Percentiles rank a stretch among this genome's conserved stretches.
Conservation (phyloP, 2,329 filamentous ascomycete genomes). For the Cladosporium austrohemisphaericum region DNA sequence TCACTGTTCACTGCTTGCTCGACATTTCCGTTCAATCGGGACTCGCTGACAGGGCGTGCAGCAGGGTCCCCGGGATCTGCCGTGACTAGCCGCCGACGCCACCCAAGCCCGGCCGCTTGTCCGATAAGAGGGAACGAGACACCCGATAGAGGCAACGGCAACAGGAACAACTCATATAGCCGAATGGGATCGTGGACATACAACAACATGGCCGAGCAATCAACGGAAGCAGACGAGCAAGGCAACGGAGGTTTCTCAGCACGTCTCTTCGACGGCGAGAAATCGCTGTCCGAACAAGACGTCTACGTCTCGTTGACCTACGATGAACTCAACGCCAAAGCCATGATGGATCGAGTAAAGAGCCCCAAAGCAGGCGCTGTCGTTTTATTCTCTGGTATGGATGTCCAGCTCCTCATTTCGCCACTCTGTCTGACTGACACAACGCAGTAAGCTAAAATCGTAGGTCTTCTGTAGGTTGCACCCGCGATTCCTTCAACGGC, state of each 20-base stretch:
- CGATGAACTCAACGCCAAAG: conserved; percentile 54
- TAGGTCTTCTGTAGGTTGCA: conserved; percentile 40
- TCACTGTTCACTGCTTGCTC: background rate
- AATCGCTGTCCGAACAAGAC: conserved; percentile 33
- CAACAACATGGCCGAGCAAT: background rate
- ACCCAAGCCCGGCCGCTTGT: background rate
- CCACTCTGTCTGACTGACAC: conserved; percentile 15
- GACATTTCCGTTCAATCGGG: conserved; percentile 4
- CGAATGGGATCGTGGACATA: background rate
- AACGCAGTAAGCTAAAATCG: conserved; percentile 25
- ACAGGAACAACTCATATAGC: background rate
- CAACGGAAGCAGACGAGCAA: background rate
- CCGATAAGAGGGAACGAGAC: background rate
- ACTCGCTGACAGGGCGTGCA: conserved; percentile 8
- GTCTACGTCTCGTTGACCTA: conserved; percentile 69
- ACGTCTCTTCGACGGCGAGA: conserved; percentile 26
- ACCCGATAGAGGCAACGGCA: background rate
- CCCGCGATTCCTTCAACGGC: conserved; percentile 67
- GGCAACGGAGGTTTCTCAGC: conserved; percentile 1
- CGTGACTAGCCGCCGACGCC: conserved; percentile 3
- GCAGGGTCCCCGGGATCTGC: background rate
- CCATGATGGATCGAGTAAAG: conserved; percentile 63
- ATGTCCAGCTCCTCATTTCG: background rate
- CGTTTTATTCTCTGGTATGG: conserved; percentile 67
- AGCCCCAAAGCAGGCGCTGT: conserved; percentile 72